Conservation (phyloP, 2,329 filamentous ascomycete genomes). For the Penicillium crustosum region DNA sequence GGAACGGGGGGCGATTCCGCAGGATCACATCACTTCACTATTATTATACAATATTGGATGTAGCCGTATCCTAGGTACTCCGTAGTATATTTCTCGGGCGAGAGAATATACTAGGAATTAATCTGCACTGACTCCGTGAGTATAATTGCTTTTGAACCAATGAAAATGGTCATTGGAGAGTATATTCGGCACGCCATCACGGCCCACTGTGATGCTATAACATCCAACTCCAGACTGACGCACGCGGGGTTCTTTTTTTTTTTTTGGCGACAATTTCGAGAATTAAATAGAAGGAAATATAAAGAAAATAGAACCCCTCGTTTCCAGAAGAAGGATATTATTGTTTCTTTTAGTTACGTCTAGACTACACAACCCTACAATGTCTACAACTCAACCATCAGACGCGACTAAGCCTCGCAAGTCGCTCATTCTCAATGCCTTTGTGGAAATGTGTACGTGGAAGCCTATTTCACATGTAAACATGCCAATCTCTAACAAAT, state of each 20-base stretch:
- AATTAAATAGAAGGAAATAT: neutral
- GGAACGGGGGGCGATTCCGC: neutral
- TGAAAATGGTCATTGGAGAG: neutral
- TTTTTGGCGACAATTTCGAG: neutral
- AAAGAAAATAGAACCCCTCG: neutral
- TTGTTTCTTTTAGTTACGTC: neutral
- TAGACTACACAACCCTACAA: neutral
- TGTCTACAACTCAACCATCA: constrained; percentile 5
- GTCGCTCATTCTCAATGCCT: constrained; percentile 53
- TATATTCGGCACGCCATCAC: constrained; percentile 31
- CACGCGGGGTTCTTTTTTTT: constrained; percentile 9
- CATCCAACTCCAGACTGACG: constrained; percentile 2
- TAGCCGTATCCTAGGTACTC: no score
- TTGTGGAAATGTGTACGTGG: constrained; percentile 50
- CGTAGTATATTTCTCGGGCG: neutral
- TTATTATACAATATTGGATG: neutral
- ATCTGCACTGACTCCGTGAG: neutral
- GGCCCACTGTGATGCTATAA: constrained; percentile 39
- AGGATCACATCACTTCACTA: neutral
- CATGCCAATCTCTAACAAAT: neutral
- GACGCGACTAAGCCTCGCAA: constrained; percentile 39
- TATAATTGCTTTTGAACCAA: constrained; percentile 9
- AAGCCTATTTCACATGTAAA: neutral
- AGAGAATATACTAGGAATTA: neutral
- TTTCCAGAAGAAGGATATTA: neutral